Base-by-base conservation (phyloP, 2,329 filamentous ascomycete species). In the Teratosphaeria gauchensis region DNA sequence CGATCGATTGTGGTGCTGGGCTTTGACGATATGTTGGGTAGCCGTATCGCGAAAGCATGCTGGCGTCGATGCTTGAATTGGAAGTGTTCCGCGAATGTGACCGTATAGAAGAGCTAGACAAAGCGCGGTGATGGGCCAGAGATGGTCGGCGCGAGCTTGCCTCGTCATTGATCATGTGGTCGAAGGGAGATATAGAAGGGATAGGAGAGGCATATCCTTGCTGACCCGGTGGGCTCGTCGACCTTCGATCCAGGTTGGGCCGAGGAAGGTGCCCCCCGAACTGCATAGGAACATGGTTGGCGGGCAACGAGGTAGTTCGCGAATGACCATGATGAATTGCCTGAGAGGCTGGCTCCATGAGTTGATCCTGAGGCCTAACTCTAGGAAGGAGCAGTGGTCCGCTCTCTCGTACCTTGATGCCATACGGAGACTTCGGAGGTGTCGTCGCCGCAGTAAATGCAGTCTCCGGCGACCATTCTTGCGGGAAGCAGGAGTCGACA, bases 21-120 rank as follows among this genome's bases (percentile, higher is more conserved):
- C 55, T 75, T 64, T 66, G 77, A 70, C 60, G 79, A 75, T 94
- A 95, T 53, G 88, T 89, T n/a, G 90, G 87, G 76, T 90, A 95
- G 61, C 86, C 87, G 74, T 86, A 92, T 64, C 85, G 85, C 53
- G 63, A 67, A 8, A 72, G 66, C 59, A 68, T 65, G 21, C 63
- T 64, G 1, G 66, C 68, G 65, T 73, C 70, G 46, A 73, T 68
- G 62, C 66, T 72, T 46, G 67, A 64, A 12, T 65, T 65, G 2
- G 70, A 72, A 53, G 60, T 61, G 56, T 69, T 68, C 8, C 70
- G 68, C 14, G 68, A 67, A 56, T 72, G 70, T 2, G 66, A 54
- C n/a, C 56, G 56, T 33, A 61, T 21, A 30, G 58, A 56, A 4
- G 68, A 69, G 35, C 63, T 62, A 1, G 69, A 70, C 52, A 66